Percentiles rank a stretch among this genome's conserved stretches.
These are phyloP conservation scores for Carpinus fangiana DNA, from an alignment of 306 rosid genomes.

Conservation along the genomic window DNA sequence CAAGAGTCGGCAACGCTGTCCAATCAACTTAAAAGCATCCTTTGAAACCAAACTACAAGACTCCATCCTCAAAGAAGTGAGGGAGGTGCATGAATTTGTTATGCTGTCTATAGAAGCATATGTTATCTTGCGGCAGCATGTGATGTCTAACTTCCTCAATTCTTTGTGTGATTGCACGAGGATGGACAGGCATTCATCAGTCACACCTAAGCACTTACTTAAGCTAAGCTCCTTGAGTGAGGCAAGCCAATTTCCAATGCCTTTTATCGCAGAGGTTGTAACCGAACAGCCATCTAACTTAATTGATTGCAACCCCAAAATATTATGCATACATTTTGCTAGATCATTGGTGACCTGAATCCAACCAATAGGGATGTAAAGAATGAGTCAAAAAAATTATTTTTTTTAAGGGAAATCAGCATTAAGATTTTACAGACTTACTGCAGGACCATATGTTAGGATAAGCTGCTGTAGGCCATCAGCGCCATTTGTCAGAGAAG, in stretches of 20 bases:
- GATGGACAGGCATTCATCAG: conserved; percentile 56
- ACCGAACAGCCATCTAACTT: conserved; percentile 60
- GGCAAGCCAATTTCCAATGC: conserved; percentile 45
- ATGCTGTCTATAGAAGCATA: conserved; percentile 46
- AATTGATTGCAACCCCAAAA: conserved; percentile 45
- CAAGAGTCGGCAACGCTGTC: conserved; percentile 51
- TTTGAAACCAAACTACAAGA: conserved; percentile 55
- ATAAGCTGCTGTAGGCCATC: conserved; percentile 54
- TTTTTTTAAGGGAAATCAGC: neutral
- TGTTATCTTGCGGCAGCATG: conserved; percentile 62
- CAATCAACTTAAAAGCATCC: conserved; percentile 59
- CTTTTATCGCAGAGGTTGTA: conserved; percentile 46
- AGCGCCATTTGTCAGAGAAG: conserved; percentile 56
- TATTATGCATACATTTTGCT: conserved; percentile 48
- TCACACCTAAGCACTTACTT: conserved; percentile 56
- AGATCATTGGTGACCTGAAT: conserved; percentile 58
- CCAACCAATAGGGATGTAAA: conserved; percentile 12
- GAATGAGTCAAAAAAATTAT: conserved; percentile 15
- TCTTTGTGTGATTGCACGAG: conserved; percentile 45
- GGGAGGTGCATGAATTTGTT: conserved; percentile 54
- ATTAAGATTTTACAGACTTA: conserved; percentile 39
- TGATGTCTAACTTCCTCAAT: conserved; percentile 55
- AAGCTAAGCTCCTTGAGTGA: conserved; percentile 66
- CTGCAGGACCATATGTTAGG: conserved; percentile 53
- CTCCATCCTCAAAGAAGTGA: conserved; percentile 69